phyloP scores from a whole-genome alignment of 1,139 yeast species.

The Yamadazyma conglobata region DNA sequence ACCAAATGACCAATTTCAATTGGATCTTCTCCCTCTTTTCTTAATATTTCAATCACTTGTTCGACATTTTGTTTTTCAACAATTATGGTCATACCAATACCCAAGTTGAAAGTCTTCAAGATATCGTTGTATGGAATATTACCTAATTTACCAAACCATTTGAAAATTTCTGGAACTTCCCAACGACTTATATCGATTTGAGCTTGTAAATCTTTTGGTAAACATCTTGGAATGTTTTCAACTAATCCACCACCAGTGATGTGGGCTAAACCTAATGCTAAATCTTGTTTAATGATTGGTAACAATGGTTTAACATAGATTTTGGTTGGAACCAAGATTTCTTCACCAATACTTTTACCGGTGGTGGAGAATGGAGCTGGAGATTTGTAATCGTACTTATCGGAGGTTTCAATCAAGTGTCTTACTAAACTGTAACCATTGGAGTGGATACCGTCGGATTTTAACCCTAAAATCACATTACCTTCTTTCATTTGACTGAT shows the following conservation, averaged over 20 bases:
- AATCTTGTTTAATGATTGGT: constrained; percentile 63
- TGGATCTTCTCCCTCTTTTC: constrained; percentile 70
- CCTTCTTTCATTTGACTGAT: constrained; percentile 66
- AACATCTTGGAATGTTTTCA: constrained; percentile 93
- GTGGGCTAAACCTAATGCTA: constrained; percentile 87
- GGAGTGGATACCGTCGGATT: constrained; percentile 91
- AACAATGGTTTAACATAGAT: constrained; percentile 91
- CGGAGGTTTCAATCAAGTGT: constrained; percentile 77
- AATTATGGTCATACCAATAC: constrained; percentile 94
- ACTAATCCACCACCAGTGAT: constrained; percentile 98
- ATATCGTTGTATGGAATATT: constrained; percentile 83
- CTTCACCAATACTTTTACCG: constrained; percentile 76
- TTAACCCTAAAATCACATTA: constrained; percentile 80
- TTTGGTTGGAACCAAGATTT: constrained; percentile 82
- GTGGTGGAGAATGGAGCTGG: constrained; percentile 80
- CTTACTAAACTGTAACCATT: constrained; percentile 97
- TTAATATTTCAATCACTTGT: constrained; percentile 50
- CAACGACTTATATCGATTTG: constrained; percentile 73
- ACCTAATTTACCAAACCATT: constrained; percentile 92
- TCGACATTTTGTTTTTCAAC: constrained; percentile 65
- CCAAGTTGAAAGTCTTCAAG: constrained; percentile 89
- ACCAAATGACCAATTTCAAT: constrained; percentile 74
- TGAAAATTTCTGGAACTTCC: constrained; percentile 85
- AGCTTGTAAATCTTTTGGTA: constrained; percentile 80
- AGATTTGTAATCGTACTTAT: constrained; percentile 64